Conservation (phyloP, 169 alveolate genomes). For the Plasmodium inui region DNA sequence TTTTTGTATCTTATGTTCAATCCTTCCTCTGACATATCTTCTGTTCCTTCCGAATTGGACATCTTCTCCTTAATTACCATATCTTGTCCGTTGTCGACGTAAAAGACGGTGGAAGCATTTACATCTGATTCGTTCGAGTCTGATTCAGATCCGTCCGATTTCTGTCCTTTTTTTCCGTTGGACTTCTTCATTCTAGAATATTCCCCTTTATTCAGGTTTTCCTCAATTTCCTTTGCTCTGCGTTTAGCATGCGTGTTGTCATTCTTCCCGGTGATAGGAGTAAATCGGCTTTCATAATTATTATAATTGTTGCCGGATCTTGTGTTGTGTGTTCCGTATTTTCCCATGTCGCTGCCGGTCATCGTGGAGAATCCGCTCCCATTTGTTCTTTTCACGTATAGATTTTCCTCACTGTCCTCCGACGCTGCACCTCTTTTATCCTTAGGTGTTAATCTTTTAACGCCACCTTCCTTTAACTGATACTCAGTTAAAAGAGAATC, state of each 20-base stretch:
- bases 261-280: not conserved
- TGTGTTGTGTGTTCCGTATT: not conserved
- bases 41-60: slow-evolving; percentile 1
- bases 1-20: not conserved
- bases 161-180: not conserved
- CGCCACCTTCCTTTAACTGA: not conserved
- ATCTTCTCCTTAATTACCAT: slow-evolving; percentile 34
- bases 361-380: not conserved
- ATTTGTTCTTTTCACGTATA: not conserved
- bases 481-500: slow-evolving; percentile 7
- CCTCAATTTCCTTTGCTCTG: slow-evolving; percentile 43
- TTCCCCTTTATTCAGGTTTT: slow-evolving; percentile 32
- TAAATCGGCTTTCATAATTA: not conserved
- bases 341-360: not conserved
- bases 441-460: not conserved
- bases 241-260: slow-evolving; percentile 14
- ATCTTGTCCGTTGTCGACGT: slow-evolving; percentile 66
- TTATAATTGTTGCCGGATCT: not conserved
- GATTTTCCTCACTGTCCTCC: not conserved
- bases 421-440: not conserved
- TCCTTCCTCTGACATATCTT: not conserved
- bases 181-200: slow-evolving; percentile 15
- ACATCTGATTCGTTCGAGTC: slow-evolving; percentile 12
- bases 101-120: not conserved
- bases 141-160: not conserved